Evolutionary conservation across 2,329 filamentous ascomycete species (phyloP).

Genomic region (Microdochium paspali): DNA sequence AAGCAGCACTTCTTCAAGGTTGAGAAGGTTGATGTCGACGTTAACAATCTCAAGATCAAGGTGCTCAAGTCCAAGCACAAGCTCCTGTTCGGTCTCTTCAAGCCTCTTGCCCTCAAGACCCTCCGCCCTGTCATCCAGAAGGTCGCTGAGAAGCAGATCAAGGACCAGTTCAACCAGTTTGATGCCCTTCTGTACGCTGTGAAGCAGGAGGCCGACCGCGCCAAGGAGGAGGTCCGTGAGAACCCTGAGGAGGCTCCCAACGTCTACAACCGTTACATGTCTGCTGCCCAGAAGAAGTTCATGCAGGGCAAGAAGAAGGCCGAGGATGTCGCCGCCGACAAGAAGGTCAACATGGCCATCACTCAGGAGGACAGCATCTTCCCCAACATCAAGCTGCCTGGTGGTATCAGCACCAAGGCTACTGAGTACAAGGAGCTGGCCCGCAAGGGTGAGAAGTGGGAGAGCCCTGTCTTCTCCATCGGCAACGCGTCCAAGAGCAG

Average conservation of each 20-base stretch:
- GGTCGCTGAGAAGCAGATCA: conserved; percentile 81
- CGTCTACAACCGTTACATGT: conserved; percentile 78
- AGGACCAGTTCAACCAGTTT: conserved; percentile 66
- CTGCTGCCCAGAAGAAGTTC: conserved; percentile 63
- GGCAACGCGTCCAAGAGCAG: conserved; percentile 65
- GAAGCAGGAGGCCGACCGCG: conserved; percentile 73
- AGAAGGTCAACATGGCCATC: conserved; percentile 73
- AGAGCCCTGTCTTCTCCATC: conserved; percentile 87
- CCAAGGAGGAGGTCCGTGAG: conserved; percentile 52
- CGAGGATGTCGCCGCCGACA: conserved; percentile 49
- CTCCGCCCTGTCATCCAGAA: conserved; percentile 80
- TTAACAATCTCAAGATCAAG: conserved; percentile 79
- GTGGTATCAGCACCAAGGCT: conserved; percentile 85
- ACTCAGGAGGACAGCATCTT: conserved; percentile 86
- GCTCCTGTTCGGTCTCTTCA: conserved; percentile 75
- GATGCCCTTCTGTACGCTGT: conserved; percentile 68
- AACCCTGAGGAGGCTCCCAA: conserved; percentile 68
- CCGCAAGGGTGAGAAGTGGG: conserved; percentile 83
- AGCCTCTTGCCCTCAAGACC: conserved; percentile 76
- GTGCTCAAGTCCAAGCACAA: conserved; percentile 94
- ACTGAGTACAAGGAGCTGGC: conserved; percentile 88
- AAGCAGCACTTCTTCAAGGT: conserved; percentile 87
- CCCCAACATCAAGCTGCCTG: conserved; percentile 75
- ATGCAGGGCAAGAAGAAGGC: conserved; percentile 73
- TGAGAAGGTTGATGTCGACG: conserved; percentile 74